Percentiles rank a stretch among this genome's conserved stretches.
These are phyloP conservation scores for Phoma sp. DNA, from an alignment of 2,329 filamentous ascomycete genomes.

Conservation along the genomic window DNA sequence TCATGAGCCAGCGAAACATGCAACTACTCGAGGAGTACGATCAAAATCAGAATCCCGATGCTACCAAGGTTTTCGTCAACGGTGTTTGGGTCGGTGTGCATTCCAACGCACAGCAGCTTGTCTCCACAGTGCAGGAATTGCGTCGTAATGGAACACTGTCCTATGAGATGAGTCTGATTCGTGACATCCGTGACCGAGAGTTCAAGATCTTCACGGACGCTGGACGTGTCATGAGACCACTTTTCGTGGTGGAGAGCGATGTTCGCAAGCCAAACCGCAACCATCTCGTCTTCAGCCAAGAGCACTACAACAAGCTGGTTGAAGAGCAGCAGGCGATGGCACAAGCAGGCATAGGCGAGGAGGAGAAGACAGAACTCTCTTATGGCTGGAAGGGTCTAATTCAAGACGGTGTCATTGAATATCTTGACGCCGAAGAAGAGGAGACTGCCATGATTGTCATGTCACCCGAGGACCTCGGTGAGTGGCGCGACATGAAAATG, in stretches of 20 bases:
- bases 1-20: slow-evolving; percentile 96
- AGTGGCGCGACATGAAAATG: slow-evolving; percentile 56
- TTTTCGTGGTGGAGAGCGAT: slow-evolving; percentile 93
- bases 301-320: slow-evolving; percentile 76
- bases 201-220: slow-evolving; percentile 99
- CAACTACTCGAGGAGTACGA: slow-evolving; percentile 93
- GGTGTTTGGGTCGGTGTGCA: slow-evolving; percentile 98
- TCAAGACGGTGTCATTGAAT: slow-evolving; percentile 85
- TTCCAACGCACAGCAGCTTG: slow-evolving; percentile 83
- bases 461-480: slow-evolving; percentile 92
- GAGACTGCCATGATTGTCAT: slow-evolving; percentile 99
- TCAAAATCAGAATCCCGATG: slow-evolving; percentile 72
- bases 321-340: slow-evolving; percentile 69
- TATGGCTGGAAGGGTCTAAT: slow-evolving; percentile 91
- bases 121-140: slow-evolving; percentile 76
- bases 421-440: slow-evolving; percentile 96
- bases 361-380: slow-evolving; percentile 64
- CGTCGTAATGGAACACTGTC: slow-evolving; percentile 83
- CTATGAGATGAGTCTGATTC: slow-evolving; percentile 90
- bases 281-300: slow-evolving; percentile 79
- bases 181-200: slow-evolving; percentile 95
- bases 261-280: slow-evolving; percentile 75
- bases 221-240: slow-evolving; percentile 88
- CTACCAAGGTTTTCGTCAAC: slow-evolving; percentile 98
- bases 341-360: slow-evolving; percentile 61